Evolutionary conservation across 257 asterid species (phyloP).

Genomic region (Plectranthus barbatus): DNA sequence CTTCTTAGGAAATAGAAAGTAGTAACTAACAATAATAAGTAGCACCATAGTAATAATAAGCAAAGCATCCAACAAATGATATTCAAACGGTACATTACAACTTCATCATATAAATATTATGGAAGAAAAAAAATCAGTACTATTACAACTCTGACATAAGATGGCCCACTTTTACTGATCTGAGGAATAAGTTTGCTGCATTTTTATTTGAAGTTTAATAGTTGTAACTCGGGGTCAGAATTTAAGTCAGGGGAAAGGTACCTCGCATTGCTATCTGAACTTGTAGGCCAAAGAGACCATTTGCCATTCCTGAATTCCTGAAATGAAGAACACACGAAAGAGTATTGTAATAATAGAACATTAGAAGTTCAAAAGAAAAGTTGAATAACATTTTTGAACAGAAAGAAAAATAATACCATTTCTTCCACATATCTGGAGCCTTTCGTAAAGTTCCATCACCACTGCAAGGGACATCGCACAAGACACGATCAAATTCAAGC

Average conservation of each 20-base stretch:
- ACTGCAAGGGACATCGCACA: constrained; percentile 99
- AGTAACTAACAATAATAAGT: not conserved
- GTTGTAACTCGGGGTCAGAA: constrained; percentile 3
- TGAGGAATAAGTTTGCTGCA: not conserved
- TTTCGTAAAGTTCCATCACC: constrained; percentile 99
- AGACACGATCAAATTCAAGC: constrained; percentile 93
- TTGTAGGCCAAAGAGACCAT: constrained; percentile 92
- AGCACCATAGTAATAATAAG: not conserved
- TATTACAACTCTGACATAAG: not conserved
- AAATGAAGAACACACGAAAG: not conserved
- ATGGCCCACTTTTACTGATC: not conserved
- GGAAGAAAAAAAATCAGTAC: not conserved
- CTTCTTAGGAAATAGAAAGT: not conserved
- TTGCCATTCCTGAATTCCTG: constrained; percentile 88
- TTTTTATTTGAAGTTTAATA: not conserved
- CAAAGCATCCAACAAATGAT: not conserved
- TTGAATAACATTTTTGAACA: not conserved
- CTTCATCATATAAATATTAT: not conserved
- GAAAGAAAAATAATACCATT: constrained; percentile 44
- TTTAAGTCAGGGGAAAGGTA: constrained; percentile 16
- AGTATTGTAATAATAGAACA: not conserved
- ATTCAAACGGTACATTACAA: not conserved
- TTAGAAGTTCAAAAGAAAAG: constrained; percentile 2
- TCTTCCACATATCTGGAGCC: constrained; percentile 99
- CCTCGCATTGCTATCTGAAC: constrained; percentile 98